Conservation (phyloP, 1,139 yeast species). For the Kazachstania sp. region DNA sequence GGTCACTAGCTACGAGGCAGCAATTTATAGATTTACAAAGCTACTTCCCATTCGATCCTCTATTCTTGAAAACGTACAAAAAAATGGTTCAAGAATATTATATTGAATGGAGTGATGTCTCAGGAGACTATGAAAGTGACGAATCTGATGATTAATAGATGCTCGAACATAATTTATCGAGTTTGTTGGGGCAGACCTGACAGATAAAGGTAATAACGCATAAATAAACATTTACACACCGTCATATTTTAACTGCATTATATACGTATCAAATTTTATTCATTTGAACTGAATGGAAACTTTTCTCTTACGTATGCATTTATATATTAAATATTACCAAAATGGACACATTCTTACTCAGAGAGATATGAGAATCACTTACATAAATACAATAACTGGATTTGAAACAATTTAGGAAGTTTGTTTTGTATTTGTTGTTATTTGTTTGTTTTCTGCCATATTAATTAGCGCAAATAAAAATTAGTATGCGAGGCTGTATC, state of each 20-base stretch:
- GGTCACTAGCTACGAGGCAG: conserved; percentile 44
- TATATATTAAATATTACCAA: no score
- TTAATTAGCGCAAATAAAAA: no score
- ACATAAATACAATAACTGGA: no score
- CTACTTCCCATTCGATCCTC: conserved; percentile 93
- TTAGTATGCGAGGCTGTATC: background rate
- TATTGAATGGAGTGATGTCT: conserved; percentile 75
- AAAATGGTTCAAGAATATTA: conserved; percentile 47
- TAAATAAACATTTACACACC: background rate
- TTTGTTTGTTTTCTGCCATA: no score
- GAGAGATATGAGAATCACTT: no score
- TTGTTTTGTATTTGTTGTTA: no score
- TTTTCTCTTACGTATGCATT: no score
- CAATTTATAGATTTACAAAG: conserved; percentile 85
- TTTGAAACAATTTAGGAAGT: no score
- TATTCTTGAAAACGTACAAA: conserved; percentile 59
- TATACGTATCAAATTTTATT: no score
- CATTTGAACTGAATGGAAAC: no score
- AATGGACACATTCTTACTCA: no score
- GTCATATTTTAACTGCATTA: no score
- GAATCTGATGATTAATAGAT: conserved; percentile 27
- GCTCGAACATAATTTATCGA: background rate
- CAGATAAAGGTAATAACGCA: background rate
- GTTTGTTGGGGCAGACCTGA: background rate
- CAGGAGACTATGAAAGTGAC: conserved; percentile 55